These are phyloP conservation scores for Gamsiella multidivaricata DNA, from an alignment of 192 early-diverging fungal genomes.

Conservation along the genomic window DNA sequence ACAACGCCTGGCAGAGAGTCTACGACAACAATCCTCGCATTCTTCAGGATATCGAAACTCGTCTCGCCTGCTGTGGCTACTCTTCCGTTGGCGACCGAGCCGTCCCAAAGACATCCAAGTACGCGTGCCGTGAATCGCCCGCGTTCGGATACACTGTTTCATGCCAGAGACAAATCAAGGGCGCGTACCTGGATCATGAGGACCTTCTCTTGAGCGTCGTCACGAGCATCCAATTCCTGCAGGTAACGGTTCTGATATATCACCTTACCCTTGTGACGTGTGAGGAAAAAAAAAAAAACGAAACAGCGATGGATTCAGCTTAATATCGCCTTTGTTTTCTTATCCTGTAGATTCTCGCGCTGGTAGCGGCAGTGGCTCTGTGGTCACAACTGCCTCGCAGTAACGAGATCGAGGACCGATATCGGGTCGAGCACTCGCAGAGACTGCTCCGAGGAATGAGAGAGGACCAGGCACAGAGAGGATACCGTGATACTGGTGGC, in stretches of 20 bases:
- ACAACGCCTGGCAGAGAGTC: conserved; percentile 25
- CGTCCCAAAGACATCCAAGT: conserved; percentile 15
- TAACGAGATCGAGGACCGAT: conserved; percentile 8
- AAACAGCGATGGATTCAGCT: background rate
- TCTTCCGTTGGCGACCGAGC: conserved; percentile 21
- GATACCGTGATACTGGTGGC: too few relatives aligned
- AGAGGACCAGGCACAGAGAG: conserved; percentile 9
- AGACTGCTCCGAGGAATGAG: conserved; percentile 20
- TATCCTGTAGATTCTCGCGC: conserved; percentile 17
- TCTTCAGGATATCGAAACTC: conserved; percentile 31
- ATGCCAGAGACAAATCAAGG: conserved; percentile 21
- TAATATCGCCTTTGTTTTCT: background rate
- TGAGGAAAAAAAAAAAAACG: background rate
- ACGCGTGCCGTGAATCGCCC: conserved; percentile 21
- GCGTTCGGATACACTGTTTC: conserved; percentile 28
- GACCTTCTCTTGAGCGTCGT: background rate
- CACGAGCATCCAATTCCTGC: conserved; percentile 8
- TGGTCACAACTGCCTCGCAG: conserved; percentile 12
- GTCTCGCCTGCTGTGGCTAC: conserved; percentile 34
- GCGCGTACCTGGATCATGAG: conserved; percentile 9
- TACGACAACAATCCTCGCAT: conserved; percentile 4
- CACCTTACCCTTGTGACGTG: too few relatives aligned
- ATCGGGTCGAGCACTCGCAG: conserved; percentile 13
- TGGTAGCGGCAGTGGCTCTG: conserved; percentile 1
- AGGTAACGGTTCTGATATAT: conserved; percentile 16